Base-by-base conservation (phyloP, 1,284 basidiomycete species). In the Agaricales sp. region DNA sequence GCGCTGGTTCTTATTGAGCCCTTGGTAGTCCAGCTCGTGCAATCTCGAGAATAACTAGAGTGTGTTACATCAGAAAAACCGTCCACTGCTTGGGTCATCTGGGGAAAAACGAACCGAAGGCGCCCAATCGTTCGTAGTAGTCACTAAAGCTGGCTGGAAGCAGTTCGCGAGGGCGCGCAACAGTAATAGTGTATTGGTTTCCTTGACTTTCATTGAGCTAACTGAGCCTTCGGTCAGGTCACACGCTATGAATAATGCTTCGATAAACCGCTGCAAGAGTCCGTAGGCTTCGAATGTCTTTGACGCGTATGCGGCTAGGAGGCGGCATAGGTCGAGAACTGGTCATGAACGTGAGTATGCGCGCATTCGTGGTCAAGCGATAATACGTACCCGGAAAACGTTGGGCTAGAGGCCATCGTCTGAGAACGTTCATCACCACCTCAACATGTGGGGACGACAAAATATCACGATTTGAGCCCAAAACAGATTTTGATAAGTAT, bases 311-410 rank as follows among this genome's bases (percentile, higher is more conserved):
- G 78, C 82, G n/a, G 82, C 73, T 6, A 95, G 66, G 23, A 92
- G 71, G 23, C 95, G 82, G 45, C 82, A 74, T 4, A 98, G 73
- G 60, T 99, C 95, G 58, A 99, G 80, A 2, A 94, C 91, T 92
- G 58, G n/a, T 50, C 21, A 20, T 35, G 19, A 38, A 19, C 44
- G 52, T 38, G 30, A 39, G 49, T 26, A 26, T 26, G 19, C 30
- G 43, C 24, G 2, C 14, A 26, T 1, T 24, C 18, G 18, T 30
- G 25, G 20, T 38, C 46, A 39, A 51, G 41, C 24, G 43, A 37
- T 46, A 37, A 30, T 18, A 55, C 71, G 50, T 63, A 89, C 90
- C 72, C 50, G 95, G 95, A 67, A 96, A 95, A 3, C 87, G 78
- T 53, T 85, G 77, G 1, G 78, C 75, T 8, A 75, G 63, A 0